A percentile compares a stretch with the other conserved stretches of the same genome.
Conservation (phyloP, 2,329 filamentous ascomycete genomes). For the Colletotrichum truncatum region DNA sequence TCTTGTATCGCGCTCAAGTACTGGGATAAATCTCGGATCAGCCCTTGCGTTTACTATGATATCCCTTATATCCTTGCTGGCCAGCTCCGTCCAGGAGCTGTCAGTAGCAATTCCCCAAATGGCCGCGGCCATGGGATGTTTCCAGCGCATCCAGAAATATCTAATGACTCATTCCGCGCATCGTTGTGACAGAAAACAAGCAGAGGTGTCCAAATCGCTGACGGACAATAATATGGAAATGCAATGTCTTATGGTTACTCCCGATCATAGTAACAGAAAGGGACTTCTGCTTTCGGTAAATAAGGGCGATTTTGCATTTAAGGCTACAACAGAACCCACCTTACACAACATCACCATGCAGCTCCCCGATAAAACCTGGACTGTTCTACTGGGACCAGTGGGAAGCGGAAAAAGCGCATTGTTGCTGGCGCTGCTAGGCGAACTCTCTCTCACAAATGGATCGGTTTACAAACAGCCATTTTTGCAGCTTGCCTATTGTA, state of each 20-base stretch:
- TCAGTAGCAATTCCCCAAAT: conserved; percentile 33
- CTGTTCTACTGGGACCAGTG: conserved; percentile 47
- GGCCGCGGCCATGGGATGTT: conserved; percentile 33
- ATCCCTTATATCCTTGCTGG: conserved; percentile 33
- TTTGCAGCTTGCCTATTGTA: conserved; percentile 47
- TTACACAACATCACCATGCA: neutral
- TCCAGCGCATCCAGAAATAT: conserved; percentile 36
- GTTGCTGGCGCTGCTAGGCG: conserved; percentile 48
- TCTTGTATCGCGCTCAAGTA: neutral
- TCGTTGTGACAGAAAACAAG: neutral
- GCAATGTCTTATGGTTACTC: no score
- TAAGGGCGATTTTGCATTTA: neutral
- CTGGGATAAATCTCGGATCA: neutral
- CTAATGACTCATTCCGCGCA: conserved; percentile 16
- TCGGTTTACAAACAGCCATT: conserved; percentile 23
- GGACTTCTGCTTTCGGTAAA: neutral
- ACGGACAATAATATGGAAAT: no score
- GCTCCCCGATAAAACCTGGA: neutral
- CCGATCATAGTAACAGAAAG: neutral
- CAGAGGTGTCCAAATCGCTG: neutral
- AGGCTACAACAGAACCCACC: neutral
- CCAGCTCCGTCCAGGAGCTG: conserved; percentile 28
- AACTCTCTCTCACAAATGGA: conserved; percentile 38
- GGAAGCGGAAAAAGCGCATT: conserved; percentile 54
- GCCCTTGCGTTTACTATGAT: conserved; percentile 28